Percentiles rank a stretch among this genome's conserved stretches.
Evolutionary conservation across 352 stramenopile species (phyloP).

Genomic region (Phytopythium oedochilum): DNA sequence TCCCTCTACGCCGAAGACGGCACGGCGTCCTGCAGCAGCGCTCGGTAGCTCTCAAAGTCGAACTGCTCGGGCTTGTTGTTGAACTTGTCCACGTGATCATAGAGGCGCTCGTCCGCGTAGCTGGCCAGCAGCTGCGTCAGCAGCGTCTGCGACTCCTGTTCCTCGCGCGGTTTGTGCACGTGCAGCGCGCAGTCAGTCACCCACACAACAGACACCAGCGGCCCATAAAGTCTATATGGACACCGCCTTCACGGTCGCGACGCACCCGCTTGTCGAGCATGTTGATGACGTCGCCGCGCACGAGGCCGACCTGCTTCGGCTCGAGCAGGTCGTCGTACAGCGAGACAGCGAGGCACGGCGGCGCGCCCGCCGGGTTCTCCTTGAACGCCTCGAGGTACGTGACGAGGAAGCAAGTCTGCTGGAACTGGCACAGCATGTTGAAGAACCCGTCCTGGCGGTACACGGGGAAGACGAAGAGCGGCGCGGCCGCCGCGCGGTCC

Average conservation of each 20-base stretch:
- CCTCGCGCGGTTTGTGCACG: too few relatives aligned
- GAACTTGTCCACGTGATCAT: conserved; percentile 76
- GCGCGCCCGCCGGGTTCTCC: conserved; percentile 69
- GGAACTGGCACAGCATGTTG: conserved; percentile 88
- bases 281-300: conserved; percentile 82
- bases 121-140: conserved; percentile 55
- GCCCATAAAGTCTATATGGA: too few relatives aligned
- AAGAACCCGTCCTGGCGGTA: conserved; percentile 84
- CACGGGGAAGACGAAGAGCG: conserved; percentile 82
- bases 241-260: too few relatives aligned
- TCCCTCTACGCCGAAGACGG: background rate
- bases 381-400: conserved; percentile 88
- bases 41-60: conserved; percentile 78
- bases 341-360: conserved; percentile 78
- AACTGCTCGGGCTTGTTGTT: conserved; percentile 83
- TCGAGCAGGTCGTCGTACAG: conserved; percentile 71
- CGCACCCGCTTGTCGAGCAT: conserved; percentile 77
- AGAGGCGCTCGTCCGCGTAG: conserved; percentile 70
- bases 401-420: conserved; percentile 85
- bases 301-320: conserved; percentile 65
- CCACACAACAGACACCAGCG: too few relatives aligned
- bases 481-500: conserved; percentile 43
- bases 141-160: conserved; percentile 64
- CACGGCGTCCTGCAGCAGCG: conserved; percentile 27
- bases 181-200: conserved; percentile 1